Evolutionary conservation across 345 rosid genomes (phyloP), one percentile per base, ranked within the genome.

Genomic region (Brassica nigra): DNA sequence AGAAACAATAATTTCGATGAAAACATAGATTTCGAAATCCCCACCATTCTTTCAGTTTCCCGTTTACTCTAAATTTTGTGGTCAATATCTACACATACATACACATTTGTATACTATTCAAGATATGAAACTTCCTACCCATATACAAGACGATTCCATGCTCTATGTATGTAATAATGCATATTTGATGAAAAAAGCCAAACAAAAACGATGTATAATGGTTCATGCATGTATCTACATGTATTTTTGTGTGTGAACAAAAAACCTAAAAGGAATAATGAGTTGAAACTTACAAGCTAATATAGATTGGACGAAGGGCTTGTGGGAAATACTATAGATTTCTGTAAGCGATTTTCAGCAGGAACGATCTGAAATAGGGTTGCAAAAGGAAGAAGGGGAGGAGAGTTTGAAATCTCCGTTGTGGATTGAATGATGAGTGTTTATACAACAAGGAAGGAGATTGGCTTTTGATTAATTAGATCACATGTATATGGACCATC

Each of bases 401-500:
- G 62, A 76, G 76, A 23, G 49, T 64, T 69, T 34, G 36, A 73
- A 66, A 79, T 42, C 36, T 73, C 37, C 3, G 20, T 61, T 2
- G 58, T 1, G 71, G 68, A 71, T 28, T 36, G 76, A 81, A 66
- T 44, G 61, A 68, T 54, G 70, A 77, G 62, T 64, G 69, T 69
- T 77, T 49, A 63, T 76, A 65, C 5, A 59, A 63, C 66, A 59
- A 74, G 47, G 59, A 30, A 20, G 62, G 77, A n/a, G 47, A 16
- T 76, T 76, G 76, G 74, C 14, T 67, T 66, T 47, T 63, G 67
- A 63, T 63, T 66, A 23, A 66, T 42, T 70, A 80, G 49, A 64
- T 29, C 76, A 75, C 67, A 75, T 79, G 82, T 27, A 57, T 23
- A 79, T 79, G 83, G 79, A 75, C 79, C 83, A 74, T 58, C 67